Evolutionary conservation across 2,329 filamentous ascomycete species (phyloP).

Genomic region (Fonsecaea nubica): DNA sequence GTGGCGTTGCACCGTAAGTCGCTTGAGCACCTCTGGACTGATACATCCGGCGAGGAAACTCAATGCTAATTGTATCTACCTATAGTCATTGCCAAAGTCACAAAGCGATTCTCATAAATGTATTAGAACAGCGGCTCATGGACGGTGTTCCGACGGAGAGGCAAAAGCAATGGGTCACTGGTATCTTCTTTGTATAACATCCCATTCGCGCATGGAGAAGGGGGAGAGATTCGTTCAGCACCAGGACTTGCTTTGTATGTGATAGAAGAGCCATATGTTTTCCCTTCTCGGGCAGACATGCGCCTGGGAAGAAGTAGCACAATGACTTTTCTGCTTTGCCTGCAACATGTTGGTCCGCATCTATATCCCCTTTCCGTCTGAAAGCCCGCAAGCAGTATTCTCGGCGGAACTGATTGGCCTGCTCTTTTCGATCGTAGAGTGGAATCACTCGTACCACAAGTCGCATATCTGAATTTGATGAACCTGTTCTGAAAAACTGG

Average conservation of each 20-base stretch:
- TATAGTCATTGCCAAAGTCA: conserved; percentile 92
- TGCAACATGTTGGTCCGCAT: background rate
- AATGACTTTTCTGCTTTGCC: background rate
- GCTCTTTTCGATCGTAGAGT: background rate
- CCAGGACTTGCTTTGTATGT: background rate
- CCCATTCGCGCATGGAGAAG: conserved; percentile 5
- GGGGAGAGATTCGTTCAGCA: conserved; percentile 1
- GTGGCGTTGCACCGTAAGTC: conserved; percentile 93
- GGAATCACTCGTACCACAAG: background rate
- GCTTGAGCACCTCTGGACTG: background rate
- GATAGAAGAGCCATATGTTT: background rate
- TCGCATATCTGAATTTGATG: background rate
- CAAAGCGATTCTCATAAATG: conserved; percentile 74
- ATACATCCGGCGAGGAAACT: conserved; percentile 25
- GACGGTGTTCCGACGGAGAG: conserved; percentile 12
- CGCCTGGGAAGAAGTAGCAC: background rate
- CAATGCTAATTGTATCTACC: conserved; percentile 34
- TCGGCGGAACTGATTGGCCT: background rate
- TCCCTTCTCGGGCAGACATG: background rate
- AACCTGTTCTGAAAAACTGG: background rate
- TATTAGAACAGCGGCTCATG: background rate
- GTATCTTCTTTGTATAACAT: conserved; percentile 29
- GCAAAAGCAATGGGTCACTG: conserved; percentile 26
- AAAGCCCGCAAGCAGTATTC: background rate
- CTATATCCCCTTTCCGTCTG: background rate